Evolutionary conservation across 257 asterid genomes (phyloP).

Genomic region (Agastache rugosa): DNA sequence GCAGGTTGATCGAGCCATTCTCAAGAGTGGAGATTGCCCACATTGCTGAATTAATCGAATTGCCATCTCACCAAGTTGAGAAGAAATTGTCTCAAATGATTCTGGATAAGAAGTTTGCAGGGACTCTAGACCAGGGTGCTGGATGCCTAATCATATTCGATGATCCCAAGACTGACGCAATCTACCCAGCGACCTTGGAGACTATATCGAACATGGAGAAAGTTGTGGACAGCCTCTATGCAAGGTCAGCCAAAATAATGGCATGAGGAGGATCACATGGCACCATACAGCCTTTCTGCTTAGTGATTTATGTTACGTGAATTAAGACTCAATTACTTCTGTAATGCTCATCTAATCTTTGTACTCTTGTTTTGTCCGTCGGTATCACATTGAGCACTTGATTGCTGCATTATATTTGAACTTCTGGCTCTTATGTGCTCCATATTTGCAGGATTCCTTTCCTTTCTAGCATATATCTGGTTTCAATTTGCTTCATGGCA

Average conservation of each 20-base stretch:
- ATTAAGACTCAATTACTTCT: slow-evolving; percentile 24
- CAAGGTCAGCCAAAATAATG: slow-evolving; percentile 70
- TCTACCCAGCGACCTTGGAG: slow-evolving; percentile 61
- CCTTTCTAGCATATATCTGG: not conserved
- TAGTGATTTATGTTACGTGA: slow-evolving; percentile 20
- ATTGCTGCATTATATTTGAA: slow-evolving; percentile 30
- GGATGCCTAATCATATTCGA: slow-evolving; percentile 66
- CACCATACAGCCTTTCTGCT: slow-evolving; percentile 9
- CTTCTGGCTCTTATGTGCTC: slow-evolving; percentile 21
- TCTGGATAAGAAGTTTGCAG: slow-evolving; percentile 70
- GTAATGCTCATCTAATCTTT: slow-evolving; percentile 22
- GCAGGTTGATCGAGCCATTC: slow-evolving; percentile 72
- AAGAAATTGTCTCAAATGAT: slow-evolving; percentile 72
- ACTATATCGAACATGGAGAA: slow-evolving; percentile 66
- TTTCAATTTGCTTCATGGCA: not conserved
- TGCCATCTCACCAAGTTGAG: slow-evolving; percentile 63
- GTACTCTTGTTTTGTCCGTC: slow-evolving; percentile 19
- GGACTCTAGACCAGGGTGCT: slow-evolving; percentile 73
- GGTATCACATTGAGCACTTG: slow-evolving; percentile 28
- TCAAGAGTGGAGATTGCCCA: slow-evolving; percentile 66
- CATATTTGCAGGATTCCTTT: slow-evolving; percentile 25
- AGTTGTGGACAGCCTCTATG: slow-evolving; percentile 71
- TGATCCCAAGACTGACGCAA: slow-evolving; percentile 67
- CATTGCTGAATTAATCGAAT: slow-evolving; percentile 62
- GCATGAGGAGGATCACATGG: slow-evolving; percentile 44